Evolutionary conservation across 2,329 filamentous ascomycete species (phyloP), one percentile per base, ranked within the genome.

Genomic region (Monosporascus ibericus): DNA sequence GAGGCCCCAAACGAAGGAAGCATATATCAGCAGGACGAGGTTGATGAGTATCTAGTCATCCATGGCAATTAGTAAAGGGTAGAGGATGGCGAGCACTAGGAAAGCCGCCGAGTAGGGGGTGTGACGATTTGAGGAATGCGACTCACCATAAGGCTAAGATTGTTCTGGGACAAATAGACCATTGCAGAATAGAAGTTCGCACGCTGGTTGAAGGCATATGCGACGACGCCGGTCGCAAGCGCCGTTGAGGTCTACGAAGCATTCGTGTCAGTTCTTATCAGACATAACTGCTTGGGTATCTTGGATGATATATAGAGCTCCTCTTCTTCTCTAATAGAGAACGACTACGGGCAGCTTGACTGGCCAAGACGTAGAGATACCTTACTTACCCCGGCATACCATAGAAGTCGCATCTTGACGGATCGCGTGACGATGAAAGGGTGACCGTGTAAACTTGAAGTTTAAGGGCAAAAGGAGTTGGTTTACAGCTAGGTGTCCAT

Each of bases 141-240:
- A 72, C 81, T 61, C 70, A 94, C 89, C 82, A 97, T 88, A 50
- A 97, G 77, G 68, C 92, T 97, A 63, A 95, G 86, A 75, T 94
- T 97, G 72, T 91, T 96, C 72, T 97, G 92, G 40, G 92, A 90
- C 48, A 99, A 84, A 72, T 97, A 96, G 48, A 99, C 94, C 74
- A 91, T 94, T 60, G 94, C 92, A 51, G 92, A 95, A 75, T 99
- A 99, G 78, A 97, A 99, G 73, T 99, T 99, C 58, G 94, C 87
- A 59, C 94, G 85, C 74, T 97, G 90, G 67, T 94, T 88, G 72
- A 97, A 92, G 56, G 94, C 92, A 67, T 92, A 94, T 53, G 95
- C 73, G 55, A 96, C 80, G 54, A 96, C 91, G 63, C 85, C 83
- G 59, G 84, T 87, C 63, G 92, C 92, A 68, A 95, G 85, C 72